Evolutionary conservation across 305 asterid genomes (phyloP), one percentile per base, ranked within the genome.

Genomic region (Rubia tinctorum): DNA sequence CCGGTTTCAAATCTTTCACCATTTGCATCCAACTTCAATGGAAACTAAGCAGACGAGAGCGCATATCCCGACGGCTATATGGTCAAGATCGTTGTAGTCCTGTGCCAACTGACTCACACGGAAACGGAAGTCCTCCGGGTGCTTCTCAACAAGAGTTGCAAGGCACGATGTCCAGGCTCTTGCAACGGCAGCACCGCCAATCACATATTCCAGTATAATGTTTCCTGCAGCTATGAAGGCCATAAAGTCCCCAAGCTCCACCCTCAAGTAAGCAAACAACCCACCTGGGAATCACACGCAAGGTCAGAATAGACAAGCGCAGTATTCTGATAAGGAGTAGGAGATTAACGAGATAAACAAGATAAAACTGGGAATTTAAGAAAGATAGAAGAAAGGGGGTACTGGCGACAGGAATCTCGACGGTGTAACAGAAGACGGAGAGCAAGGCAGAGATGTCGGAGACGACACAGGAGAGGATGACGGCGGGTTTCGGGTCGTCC

Each of bases 161-260:
- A 85, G 81, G 80, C 87, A 88, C 60, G 94, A 85, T 7, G 94
- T 88, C 94, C 94, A 88, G 3, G 94, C 65, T 6, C 94, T 86
- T 13, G 94, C 86, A 55, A 88, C 91, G 1, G 86, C 88, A 3
- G 94, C 91, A 6, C 86, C 81, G 10, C 87, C 85, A 23, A 87
- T 79, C 13, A 84, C 71, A 12, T 86, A 83, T 74, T 87, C 94
- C 7, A 88, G 89, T 7, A 88, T 87, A 74, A 88, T 88, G 84
- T 88, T 88, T 69, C 91, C 94, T 30, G 94, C 94, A n/a, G 94
- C 89, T 1, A 88, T 78, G 63, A 83, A 88, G 75, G 94, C 94
- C 69, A 86, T 69, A 74, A 88, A 87, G 58, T 88, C 90, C 5
- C 94, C 94, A 17, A 88, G 84, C 80, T 88, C 94, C 62, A 88